phyloP scores from a whole-genome alignment of 1,139 yeast genomes.

The Hansenula anomala region DNA sequence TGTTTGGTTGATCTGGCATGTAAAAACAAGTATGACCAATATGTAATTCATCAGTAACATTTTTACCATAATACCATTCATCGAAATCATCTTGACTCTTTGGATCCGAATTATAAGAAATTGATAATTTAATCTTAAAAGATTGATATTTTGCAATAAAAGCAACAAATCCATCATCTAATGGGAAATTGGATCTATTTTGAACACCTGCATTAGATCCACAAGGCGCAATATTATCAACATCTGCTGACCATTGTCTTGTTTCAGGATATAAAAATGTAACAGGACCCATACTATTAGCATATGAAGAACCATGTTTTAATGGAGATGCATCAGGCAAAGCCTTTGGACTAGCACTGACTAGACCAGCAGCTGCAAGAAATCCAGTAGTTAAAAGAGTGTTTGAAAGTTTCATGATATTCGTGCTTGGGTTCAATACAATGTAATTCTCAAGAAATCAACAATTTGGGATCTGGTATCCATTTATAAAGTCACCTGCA shows the following conservation, averaged over 20 bases:
- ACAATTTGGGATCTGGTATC: no score
- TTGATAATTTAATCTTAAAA: slow-evolving; percentile 32
- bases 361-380: slow-evolving; percentile 14
- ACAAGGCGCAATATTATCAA: slow-evolving; percentile 38
- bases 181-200: slow-evolving; percentile 36
- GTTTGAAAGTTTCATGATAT: slow-evolving; percentile 7
- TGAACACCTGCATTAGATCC: slow-evolving; percentile 29
- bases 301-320: slow-evolving; percentile 24
- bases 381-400: slow-evolving; percentile 10
- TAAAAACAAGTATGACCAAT: slow-evolving; percentile 38
- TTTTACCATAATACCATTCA: slow-evolving; percentile 28
- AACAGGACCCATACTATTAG: slow-evolving; percentile 37
- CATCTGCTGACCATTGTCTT: slow-evolving; percentile 37
- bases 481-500: no score
- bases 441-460: neutral
- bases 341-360: slow-evolving; percentile 18
- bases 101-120: slow-evolving; percentile 33
- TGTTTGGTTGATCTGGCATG: slow-evolving; percentile 33
- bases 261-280: slow-evolving; percentile 36
- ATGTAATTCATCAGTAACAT: slow-evolving; percentile 31
- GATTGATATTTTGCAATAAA: slow-evolving; percentile 34
- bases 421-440: no score
- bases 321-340: slow-evolving; percentile 13
- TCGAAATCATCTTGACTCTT: slow-evolving; percentile 32
- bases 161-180: slow-evolving; percentile 37